Evolutionary conservation across 2,329 filamentous ascomycete genomes (phyloP).

Genomic region (Rhynchosporium graminicola): DNA sequence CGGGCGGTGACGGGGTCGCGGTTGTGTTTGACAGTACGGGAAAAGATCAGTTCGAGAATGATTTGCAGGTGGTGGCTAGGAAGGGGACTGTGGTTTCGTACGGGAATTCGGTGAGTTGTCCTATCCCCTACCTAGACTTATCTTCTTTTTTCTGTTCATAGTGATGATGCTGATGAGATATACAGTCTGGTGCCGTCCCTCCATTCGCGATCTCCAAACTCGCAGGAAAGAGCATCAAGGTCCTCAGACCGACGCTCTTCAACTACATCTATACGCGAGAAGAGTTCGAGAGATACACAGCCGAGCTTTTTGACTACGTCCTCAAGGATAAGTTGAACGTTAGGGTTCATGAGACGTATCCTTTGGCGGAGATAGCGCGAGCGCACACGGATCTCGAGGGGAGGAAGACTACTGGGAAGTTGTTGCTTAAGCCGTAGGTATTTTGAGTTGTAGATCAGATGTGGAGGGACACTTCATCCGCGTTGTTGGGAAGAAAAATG

Average conservation of each 20-base stretch:
- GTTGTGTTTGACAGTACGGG: conserved; percentile 88
- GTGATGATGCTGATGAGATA: neutral
- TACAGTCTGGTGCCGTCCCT: conserved; percentile 68
- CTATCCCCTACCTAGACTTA: neutral
- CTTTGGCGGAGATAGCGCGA: conserved; percentile 68
- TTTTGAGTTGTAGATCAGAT: neutral
- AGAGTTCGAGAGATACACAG: conserved; percentile 69
- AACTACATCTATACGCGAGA: conserved; percentile 69
- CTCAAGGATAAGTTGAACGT: conserved; percentile 69
- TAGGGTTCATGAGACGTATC: conserved; percentile 75
- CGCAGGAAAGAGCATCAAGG: conserved; percentile 71
- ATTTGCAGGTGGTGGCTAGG: conserved; percentile 69
- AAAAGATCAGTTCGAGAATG: conserved; percentile 79
- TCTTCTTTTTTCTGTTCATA: neutral
- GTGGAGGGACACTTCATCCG: no score
- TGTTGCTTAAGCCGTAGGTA: conserved; percentile 66
- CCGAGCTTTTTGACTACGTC: conserved; percentile 74
- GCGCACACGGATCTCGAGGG: conserved; percentile 80
- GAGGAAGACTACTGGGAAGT: conserved; percentile 80
- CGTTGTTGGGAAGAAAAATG: neutral
- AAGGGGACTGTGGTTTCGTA: conserved; percentile 80
- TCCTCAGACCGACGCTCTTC: conserved; percentile 74
- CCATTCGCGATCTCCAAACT: conserved; percentile 61
- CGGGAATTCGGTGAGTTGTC: conserved; percentile 70
- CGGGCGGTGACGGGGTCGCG: conserved; percentile 68